These are phyloP conservation scores for Myxozyma nipponensis DNA, from an alignment of 805 yeast genomes.

Conservation along the genomic window DNA sequence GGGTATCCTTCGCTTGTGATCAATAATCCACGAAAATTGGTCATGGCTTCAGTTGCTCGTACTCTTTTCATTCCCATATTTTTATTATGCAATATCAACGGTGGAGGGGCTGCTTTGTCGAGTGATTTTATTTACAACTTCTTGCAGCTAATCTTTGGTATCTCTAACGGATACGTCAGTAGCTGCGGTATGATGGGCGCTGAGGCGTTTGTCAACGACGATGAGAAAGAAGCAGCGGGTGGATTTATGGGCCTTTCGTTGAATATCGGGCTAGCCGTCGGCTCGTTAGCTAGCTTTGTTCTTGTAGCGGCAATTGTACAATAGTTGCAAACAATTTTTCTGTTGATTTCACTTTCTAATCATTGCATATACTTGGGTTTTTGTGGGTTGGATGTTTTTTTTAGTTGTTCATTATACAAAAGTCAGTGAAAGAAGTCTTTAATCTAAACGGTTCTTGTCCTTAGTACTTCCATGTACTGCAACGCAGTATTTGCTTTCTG, in stretches of 20 bases:
- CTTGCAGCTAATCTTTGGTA: conserved; percentile 74
- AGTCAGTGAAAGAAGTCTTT: neutral
- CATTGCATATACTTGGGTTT: neutral
- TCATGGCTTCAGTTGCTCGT: conserved; percentile 18
- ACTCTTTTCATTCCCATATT: conserved; percentile 65
- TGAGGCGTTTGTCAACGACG: conserved; percentile 55
- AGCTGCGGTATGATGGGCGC: conserved; percentile 78
- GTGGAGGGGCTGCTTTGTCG: conserved; percentile 38
- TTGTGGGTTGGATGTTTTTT: neutral
- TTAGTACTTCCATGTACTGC: conserved; percentile 22
- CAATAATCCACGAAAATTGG: conserved; percentile 11
- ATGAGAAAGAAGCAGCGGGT: conserved; percentile 87
- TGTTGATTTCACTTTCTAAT: neutral
- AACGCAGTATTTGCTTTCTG: conserved; percentile 11
- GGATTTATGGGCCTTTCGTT: conserved; percentile 83
- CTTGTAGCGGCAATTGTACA: conserved; percentile 17
- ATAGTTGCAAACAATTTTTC: neutral
- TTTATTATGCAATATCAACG: conserved; percentile 58
- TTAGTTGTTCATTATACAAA: neutral
- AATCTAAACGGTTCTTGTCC: conserved; percentile 7
- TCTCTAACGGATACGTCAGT: conserved; percentile 81
- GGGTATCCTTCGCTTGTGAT: conserved; percentile 39
- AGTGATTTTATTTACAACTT: conserved; percentile 66
- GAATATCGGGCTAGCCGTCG: conserved; percentile 72
- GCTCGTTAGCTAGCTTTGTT: conserved; percentile 68